phyloP scores from a whole-genome alignment of 192 early-diverging fungal genomes.

The Gaertneriomyces semiglobifer region DNA sequence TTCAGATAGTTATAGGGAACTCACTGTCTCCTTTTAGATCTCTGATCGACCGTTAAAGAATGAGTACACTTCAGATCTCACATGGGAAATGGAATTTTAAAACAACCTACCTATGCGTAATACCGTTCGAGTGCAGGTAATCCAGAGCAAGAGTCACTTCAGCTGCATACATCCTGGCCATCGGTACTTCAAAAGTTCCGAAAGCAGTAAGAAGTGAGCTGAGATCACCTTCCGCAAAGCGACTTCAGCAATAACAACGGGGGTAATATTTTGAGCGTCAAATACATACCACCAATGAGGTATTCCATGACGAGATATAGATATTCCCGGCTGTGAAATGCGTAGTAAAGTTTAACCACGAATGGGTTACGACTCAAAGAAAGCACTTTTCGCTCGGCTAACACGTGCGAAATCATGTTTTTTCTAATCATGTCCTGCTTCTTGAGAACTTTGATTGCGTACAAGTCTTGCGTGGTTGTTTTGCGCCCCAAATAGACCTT shows the following conservation, averaged over 20 bases:
- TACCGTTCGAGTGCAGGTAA: slow-evolving; percentile 86
- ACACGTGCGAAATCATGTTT: slow-evolving; percentile 91
- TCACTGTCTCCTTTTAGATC: slow-evolving; percentile 50
- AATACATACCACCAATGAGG: slow-evolving; percentile 66
- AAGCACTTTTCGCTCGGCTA: slow-evolving; percentile 82
- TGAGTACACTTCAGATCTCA: background rate
- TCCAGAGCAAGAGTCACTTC: slow-evolving; percentile 87
- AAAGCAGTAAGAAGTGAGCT: slow-evolving; percentile 70
- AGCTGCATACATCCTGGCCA: slow-evolving; percentile 84
- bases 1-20: background rate
- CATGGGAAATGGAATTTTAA: background rate
- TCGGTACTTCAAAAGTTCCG: slow-evolving; percentile 74
- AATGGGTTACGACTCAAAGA: slow-evolving; percentile 75
- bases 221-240: slow-evolving; percentile 53
- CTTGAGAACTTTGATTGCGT: slow-evolving; percentile 89
- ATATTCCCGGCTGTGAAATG: slow-evolving; percentile 84
- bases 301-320: slow-evolving; percentile 92
- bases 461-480: slow-evolving; percentile 80
- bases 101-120: slow-evolving; percentile 71
- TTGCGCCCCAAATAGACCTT: slow-evolving; percentile 86
- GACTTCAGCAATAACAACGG: background rate
- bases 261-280: too few species aligned
- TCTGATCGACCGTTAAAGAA: slow-evolving; percentile 33
- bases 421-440: slow-evolving; percentile 93
- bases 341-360: slow-evolving; percentile 90